Conservation (phyloP, 768 basidiomycete species). For the Leucocoprinus sp. region DNA sequence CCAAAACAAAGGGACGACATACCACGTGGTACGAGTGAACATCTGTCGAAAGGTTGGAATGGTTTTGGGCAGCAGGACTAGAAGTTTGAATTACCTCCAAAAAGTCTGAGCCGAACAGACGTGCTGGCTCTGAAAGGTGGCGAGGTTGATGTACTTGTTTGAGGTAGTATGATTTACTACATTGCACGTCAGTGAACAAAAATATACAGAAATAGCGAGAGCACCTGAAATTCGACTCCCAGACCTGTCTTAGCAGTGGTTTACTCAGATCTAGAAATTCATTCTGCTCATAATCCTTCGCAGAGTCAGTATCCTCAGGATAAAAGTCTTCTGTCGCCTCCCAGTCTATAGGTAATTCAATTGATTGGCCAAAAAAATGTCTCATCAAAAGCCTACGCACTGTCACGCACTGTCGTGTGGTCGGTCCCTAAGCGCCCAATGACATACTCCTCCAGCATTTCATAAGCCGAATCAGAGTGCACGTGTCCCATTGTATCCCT, state of each 20-base stretch:
- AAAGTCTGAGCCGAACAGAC: conserved; percentile 74
- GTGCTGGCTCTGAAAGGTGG: conserved; percentile 74
- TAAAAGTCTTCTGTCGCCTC: conserved; percentile 84
- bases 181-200: neutral
- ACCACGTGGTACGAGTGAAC: conserved; percentile 87
- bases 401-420: conserved; percentile 69
- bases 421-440: conserved; percentile 77
- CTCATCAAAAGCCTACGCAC: conserved; percentile 31
- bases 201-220: conserved; percentile 14
- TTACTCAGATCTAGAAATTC: conserved; percentile 86
- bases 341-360: conserved; percentile 54
- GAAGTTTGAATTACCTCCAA: conserved; percentile 79
- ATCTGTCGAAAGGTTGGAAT: conserved; percentile 39
- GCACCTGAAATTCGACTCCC: conserved; percentile 77
- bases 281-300: conserved; percentile 79
- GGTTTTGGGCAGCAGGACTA: too few relatives aligned
- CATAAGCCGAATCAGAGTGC: conserved; percentile 87
- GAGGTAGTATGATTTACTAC: conserved; percentile 89
- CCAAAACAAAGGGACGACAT: conserved; percentile 88
- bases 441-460: conserved; percentile 82
- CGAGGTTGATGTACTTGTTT: conserved; percentile 96
- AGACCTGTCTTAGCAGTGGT: conserved; percentile 82
- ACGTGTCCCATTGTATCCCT: conserved; percentile 72
- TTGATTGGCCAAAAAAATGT: neutral
- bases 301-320: conserved; percentile 81